A percentile compares a stretch with the other conserved stretches of the same genome.
Evolutionary conservation across 768 basidiomycete genomes (phyloP).

Genomic region (Strobilomyces echinocephalus): DNA sequence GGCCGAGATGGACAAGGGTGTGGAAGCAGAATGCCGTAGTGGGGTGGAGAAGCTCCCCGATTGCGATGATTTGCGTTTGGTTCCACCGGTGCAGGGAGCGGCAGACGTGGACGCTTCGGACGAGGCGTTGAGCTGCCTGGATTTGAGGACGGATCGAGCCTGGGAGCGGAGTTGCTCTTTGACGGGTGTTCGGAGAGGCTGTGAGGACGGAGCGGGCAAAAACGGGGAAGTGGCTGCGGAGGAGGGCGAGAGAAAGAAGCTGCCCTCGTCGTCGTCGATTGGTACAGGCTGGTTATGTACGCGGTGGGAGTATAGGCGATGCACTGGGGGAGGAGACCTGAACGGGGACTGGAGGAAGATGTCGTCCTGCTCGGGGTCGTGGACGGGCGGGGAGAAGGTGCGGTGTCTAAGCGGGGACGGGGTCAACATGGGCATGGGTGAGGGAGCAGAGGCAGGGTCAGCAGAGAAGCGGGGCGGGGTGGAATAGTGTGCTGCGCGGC

Average conservation of each 20-base stretch:
- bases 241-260: conserved; percentile 52
- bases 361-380: conserved; percentile 40
- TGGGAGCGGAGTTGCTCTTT: conserved; percentile 43
- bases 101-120: neutral
- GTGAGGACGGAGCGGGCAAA: conserved; percentile 40
- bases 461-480: conserved; percentile 32
- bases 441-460: conserved; percentile 25
- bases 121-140: conserved; percentile 27
- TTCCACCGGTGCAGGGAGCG: conserved; percentile 41
- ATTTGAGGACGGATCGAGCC: conserved; percentile 40
- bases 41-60: conserved; percentile 52
- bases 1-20: conserved; percentile 36
- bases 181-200: conserved; percentile 57
- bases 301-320: conserved; percentile 40
- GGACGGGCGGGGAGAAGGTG: conserved; percentile 32
- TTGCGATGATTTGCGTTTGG: conserved; percentile 61
- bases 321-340: conserved; percentile 42
- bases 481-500: conserved; percentile 29
- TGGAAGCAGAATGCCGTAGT: conserved; percentile 42
- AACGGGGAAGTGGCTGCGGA: conserved; percentile 38
- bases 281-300: conserved; percentile 30
- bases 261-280: conserved; percentile 54
- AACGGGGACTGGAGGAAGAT: conserved; percentile 52
- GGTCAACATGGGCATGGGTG: conserved; percentile 62
- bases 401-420: conserved; percentile 57